Evolutionary conservation across 192 early-diverging fungal species (phyloP), one percentile per base, ranked within the genome.

Genomic region (Backusella circina): DNA sequence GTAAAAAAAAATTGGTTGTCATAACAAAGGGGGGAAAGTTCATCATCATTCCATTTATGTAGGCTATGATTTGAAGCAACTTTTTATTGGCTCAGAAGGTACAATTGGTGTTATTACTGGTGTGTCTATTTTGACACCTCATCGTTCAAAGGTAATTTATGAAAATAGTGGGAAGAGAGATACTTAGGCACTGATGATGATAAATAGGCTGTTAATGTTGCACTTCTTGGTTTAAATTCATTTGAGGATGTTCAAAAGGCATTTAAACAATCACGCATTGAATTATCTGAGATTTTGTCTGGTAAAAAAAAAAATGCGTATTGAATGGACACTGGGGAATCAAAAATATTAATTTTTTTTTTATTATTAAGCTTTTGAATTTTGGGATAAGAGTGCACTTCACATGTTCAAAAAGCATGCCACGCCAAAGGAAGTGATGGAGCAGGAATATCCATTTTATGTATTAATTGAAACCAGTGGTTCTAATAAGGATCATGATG

Each of bases 31-130:
- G 21, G 10, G 10, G 18, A 54, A 54, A n/a, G 18, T 54, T 54
- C n/a, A n/a, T n/a, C n/a, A n/a, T n/a, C n/a, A 8, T 21, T 21
- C 21, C 51, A 10, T 23, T 2, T 7, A 3, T 31, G n/a, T 35
- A 83, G 82, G 96, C 6, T 98, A 95, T 73, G 98, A 99, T 75
- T 82, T 99, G 50, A 99, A 99, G 87, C 98, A 99, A 83, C 88
- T 99, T 31, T 98, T 99, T 77, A 98, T 99, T 75, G 98, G 98
- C 9, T 92, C 95, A 8, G 98, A 99, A 81, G 98, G 98, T 35
- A 96, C 96, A 3, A 85, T 99, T 74, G 98, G 98, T 4, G 87
- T 99, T 50, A 91, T 99, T 71, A 99, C 98, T 0, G 94, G 91
- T 54, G 95, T 98, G 15, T 96, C 97, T 0, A 94, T 99, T 65